Base-by-base conservation (phyloP, 164 flowering plant species). In the Paratinospora sagittata region DNA sequence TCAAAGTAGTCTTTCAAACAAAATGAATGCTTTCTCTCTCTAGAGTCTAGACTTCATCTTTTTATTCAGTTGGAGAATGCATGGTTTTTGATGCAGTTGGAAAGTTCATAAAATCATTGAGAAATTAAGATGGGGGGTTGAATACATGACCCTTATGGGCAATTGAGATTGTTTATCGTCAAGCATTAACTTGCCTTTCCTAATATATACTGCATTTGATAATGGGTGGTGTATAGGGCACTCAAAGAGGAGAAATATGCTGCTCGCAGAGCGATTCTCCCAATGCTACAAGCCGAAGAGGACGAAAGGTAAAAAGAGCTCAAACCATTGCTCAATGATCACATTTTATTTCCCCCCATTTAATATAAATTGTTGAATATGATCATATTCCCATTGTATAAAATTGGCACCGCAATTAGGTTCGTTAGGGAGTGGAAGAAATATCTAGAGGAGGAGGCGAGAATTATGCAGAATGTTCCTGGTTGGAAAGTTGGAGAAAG, bases 401-500 rank as follows among this genome's bases (percentile, higher is more conserved):
- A 21, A 9, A 66, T 26, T 41, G 16, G 52, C 16, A 63, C 27
- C 27, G 57, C 63, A 16, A 49, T 55, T 72, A 95, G 99, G 80
- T 95, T 95, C 73, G 98, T 92, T n/a, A 84, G 81, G 73, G 99
- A 92, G 84, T 95, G 98, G 99, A 89, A 86, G 77, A 95, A 87
- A 73, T 84, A 85, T 81, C 81, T 95, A 27, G 97, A 90, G 55
- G 93, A 92, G 47, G 98, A 95, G 78, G 97, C 97, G 21, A 84
- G 96, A 76, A 92, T 95, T 47, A 95, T 95, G 98, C 91, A 91
- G 82, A 84, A 92, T 70, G 97, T 92, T 45, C 99, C 99, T 41
- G 98, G 97, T 26, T 95, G 98, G 99, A 95, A 95, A 77, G 99
- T 95, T 37, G 98, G 99, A 47, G 97, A 90, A 73, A 95, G 75